Evolutionary conservation across 2,329 filamentous ascomycete species (phyloP), one percentile per base, ranked within the genome.

Genomic region (Cladosporium halotolerans): DNA sequence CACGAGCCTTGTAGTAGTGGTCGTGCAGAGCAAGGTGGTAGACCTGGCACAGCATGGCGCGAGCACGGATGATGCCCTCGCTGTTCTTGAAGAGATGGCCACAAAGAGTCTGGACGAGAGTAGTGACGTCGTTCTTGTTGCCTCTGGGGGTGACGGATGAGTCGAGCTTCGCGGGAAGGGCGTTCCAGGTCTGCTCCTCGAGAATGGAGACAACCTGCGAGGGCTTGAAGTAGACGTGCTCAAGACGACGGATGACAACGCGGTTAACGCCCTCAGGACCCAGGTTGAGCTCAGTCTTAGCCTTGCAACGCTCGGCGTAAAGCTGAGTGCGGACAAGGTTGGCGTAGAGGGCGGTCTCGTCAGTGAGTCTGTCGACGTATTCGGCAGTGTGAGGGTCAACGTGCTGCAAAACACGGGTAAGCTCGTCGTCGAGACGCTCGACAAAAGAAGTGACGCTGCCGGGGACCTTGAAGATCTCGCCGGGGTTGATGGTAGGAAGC

Each of bases 151-250:
- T 95, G 69, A 96, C 88, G 55, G 76, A 71, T 1, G 92, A 96
- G 69, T 95, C 82, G 55, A 91, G 78, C 11, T 75, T 71, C 5
- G 77, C 70, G 18, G 88, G 84, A 23, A 93, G 82, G 1, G 82
- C 76, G 72, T 91, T 93, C 91, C 92, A 97, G 62, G 86, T 87
- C 72, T 90, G 92, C 69, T 95, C 89, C 74, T 99, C 93, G 43
- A 97, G 83, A 53, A 95, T 96, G 70, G 86, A 87, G 66, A 96
- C 85, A 43, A 99, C 92, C 73, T 92, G 86, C 9, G 90, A 82
- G 53, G 93, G 93, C 85, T 99, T 99, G 83, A 97, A 99, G 79
- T 99, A 99, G 66, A 97, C 82, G 72, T 99, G 95, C 74, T 99
- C 95, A 60, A 99, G 76, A 64, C 95, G 84, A 66, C 93, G 85